These are phyloP conservation scores for Litchi chinensis DNA, from an alignment of 345 rosid genomes.

Conservation along the genomic window DNA sequence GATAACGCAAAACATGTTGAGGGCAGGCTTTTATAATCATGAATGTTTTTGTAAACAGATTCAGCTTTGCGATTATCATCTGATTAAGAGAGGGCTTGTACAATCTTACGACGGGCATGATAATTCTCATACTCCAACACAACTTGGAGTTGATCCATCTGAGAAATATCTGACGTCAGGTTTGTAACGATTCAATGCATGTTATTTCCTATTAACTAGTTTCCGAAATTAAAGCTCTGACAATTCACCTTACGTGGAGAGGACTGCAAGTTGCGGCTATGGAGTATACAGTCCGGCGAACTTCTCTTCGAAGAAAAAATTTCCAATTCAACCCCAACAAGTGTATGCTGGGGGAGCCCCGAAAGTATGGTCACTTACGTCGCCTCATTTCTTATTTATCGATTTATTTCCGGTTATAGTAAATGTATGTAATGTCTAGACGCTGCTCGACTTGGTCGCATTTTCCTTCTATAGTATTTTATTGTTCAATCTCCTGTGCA, in stretches of 20 bases:
- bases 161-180: constrained; percentile 83
- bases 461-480: not conserved
- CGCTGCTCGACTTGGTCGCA: too few relatives aligned
- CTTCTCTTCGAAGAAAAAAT: constrained; percentile 60
- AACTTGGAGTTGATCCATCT: constrained; percentile 70
- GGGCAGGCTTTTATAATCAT: not conserved
- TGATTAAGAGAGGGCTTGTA: constrained; percentile 59
- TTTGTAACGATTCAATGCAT: constrained; percentile 27
- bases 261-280: constrained; percentile 65
- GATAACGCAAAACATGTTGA: not conserved
- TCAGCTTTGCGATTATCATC: constrained; percentile 81
- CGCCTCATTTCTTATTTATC: not conserved
- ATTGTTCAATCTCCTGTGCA: constrained; percentile 10
- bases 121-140: constrained; percentile 73
- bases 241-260: constrained; percentile 57
- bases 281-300: constrained; percentile 82
- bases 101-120: too few relatives aligned
- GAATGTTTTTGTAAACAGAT: constrained; percentile 42
- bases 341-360: constrained; percentile 48
- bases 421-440: not conserved
- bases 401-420: not conserved
- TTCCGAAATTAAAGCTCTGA: constrained; percentile 8
- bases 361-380: constrained; percentile 38
- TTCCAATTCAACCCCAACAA: constrained; percentile 48
- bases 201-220: not conserved